A percentile compares a stretch with the other conserved stretches of the same genome.
Evolutionary conservation across 371 early-diverging fungal species (phyloP).

Genomic region (Rhizopus arrhizus): DNA sequence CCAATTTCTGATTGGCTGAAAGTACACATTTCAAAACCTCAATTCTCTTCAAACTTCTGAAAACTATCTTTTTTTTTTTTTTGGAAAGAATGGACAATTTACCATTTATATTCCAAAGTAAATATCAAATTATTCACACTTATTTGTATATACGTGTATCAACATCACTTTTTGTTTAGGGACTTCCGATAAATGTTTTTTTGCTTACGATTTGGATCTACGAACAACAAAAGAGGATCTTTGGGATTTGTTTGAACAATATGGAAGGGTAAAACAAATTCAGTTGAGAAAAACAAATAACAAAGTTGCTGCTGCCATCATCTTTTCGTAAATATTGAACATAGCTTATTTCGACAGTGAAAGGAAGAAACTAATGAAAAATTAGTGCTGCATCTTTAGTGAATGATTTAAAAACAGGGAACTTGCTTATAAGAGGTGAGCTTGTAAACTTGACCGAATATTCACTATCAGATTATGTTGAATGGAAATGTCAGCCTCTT

Average conservation of each 20-base stretch:
- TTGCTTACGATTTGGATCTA: not conserved
- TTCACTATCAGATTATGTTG: not conserved
- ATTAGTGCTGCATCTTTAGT: not conserved
- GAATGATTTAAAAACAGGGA: not conserved
- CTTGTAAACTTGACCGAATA: not conserved
- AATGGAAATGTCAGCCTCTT: not conserved
- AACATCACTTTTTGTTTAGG: not conserved
- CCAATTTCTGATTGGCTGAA: no score
- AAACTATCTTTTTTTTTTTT: not conserved
- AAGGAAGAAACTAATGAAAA: not conserved
- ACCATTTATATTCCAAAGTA: not conserved
- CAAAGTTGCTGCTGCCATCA: not conserved
- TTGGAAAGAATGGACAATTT: not conserved
- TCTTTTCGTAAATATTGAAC: conserved; percentile 3
- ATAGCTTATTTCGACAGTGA: not conserved
- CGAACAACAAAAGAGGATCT: conserved; percentile 2
- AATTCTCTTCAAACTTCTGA: not conserved
- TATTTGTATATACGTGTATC: not conserved
- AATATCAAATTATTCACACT: not conserved
- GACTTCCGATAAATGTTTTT: not conserved
- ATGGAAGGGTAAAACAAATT: conserved; percentile 6
- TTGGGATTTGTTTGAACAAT: conserved; percentile 5
- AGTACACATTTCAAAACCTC: no score
- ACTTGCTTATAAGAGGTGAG: not conserved
- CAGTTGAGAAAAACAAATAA: not conserved